Conservation (phyloP, 2,329 filamentous ascomycete species). For the Talaromyces amestolkiae region DNA sequence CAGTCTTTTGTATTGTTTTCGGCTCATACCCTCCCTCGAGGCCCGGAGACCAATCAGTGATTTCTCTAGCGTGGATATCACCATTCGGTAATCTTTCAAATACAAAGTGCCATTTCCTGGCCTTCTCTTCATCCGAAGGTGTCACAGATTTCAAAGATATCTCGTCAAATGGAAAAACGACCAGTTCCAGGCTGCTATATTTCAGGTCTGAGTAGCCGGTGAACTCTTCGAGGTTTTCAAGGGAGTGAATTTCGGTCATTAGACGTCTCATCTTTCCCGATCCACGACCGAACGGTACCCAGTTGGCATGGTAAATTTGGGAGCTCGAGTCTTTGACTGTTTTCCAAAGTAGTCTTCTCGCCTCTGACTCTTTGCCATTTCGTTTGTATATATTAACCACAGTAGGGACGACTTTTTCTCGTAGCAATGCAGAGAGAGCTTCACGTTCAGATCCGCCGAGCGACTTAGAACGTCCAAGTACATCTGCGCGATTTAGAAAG, state of each 20-base stretch:
- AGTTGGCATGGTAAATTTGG: conserved; percentile 9
- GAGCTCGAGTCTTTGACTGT: neutral
- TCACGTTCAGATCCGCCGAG: neutral
- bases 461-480: neutral
- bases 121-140: conserved; percentile 16
- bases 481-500: conserved; percentile 9
- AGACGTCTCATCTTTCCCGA: neutral
- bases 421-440: neutral
- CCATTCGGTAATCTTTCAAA: neutral
- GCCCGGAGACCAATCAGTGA: conserved; percentile 7
- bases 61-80: neutral
- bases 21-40: conserved; percentile 12
- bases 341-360: conserved; percentile 13
- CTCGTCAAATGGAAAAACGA: conserved; percentile 14
- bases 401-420: neutral
- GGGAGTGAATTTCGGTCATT: neutral
- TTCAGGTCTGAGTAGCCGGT: neutral
- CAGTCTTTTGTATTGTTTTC: neutral
- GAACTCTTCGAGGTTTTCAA: neutral
- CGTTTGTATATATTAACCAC: conserved; percentile 3
- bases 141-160: neutral
- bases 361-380: conserved; percentile 6
- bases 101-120: conserved; percentile 13
- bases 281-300: neutral
- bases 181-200: conserved; percentile 12